These are phyloP conservation scores for Laguncularia racemosa DNA, from an alignment of 345 rosid genomes.

Conservation along the genomic window DNA sequence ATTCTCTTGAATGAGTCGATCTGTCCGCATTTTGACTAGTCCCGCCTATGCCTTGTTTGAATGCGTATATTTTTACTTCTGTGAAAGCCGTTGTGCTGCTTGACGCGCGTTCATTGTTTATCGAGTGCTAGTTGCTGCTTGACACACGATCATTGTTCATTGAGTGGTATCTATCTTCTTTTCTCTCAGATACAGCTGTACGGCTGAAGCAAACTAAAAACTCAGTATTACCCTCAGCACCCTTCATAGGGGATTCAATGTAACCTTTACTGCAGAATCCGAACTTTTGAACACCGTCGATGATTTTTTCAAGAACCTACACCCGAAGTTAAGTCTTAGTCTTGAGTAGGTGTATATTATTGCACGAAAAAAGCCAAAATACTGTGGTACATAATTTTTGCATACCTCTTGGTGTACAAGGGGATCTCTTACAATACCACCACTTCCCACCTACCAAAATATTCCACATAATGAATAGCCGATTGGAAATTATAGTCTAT, in stretches of 20 bases:
- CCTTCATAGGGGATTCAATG: conserved; percentile 89
- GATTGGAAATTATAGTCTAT: background rate
- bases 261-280: conserved; percentile 70
- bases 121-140: too few species aligned
- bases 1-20: too few species aligned
- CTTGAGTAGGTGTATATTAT: too few species aligned
- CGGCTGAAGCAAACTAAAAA: conserved; percentile 69
- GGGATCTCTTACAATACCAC: conserved; percentile 96
- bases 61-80: too few species aligned
- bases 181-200: conserved; percentile 8
- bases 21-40: too few species aligned
- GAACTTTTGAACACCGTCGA: conserved; percentile 59
- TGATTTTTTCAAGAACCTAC: conserved; percentile 79
- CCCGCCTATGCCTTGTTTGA: too few species aligned
- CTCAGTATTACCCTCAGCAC: conserved; percentile 87
- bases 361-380: too few species aligned
- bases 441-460: conserved; percentile 64
- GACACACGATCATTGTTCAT: too few species aligned
- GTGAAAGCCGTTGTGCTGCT: too few species aligned
- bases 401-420: conserved; percentile 81
- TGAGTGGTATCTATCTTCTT: background rate
- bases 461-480: background rate
- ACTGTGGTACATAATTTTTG: too few species aligned
- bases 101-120: too few species aligned
- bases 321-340: background rate